phyloP scores from a whole-genome alignment of 495 filamentous ascomycete genomes.

The Hyaloscypha finlandica region DNA sequence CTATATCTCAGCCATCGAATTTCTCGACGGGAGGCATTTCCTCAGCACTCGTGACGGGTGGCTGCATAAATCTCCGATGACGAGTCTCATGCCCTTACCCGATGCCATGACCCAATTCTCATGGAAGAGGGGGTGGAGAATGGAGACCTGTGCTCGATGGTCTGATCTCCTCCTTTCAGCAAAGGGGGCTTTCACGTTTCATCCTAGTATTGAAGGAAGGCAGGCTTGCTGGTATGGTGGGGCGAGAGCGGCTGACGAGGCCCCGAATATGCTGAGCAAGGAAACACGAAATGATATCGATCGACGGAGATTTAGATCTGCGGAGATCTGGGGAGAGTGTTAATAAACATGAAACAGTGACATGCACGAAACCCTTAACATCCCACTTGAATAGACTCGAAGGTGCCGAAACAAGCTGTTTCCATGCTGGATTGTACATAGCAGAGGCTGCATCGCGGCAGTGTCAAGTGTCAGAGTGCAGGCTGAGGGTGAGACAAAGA shows the following conservation, averaged over 20 bases:
- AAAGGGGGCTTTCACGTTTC: too few species aligned
- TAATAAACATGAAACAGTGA: not conserved
- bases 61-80: not conserved
- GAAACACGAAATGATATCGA: not conserved
- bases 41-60: not conserved
- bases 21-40: not conserved
- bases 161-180: not conserved
- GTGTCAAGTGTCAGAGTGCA: not conserved
- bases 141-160: not conserved
- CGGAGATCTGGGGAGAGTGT: not conserved
- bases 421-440: not conserved
- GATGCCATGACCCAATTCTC: not conserved
- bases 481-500: not conserved
- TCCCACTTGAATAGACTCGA: not conserved
- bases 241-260: not conserved
- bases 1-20: not conserved
- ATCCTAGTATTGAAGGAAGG: not conserved
- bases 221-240: not conserved
- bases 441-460: not conserved
- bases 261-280: not conserved
- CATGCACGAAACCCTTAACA: not conserved
- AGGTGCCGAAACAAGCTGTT: not conserved
- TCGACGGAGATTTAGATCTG: not conserved
- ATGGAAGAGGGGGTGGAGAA: not conserved
- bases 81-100: not conserved